phyloP scores from a whole-genome alignment of 306 rosid genomes.

The Alnus glutinosa region DNA sequence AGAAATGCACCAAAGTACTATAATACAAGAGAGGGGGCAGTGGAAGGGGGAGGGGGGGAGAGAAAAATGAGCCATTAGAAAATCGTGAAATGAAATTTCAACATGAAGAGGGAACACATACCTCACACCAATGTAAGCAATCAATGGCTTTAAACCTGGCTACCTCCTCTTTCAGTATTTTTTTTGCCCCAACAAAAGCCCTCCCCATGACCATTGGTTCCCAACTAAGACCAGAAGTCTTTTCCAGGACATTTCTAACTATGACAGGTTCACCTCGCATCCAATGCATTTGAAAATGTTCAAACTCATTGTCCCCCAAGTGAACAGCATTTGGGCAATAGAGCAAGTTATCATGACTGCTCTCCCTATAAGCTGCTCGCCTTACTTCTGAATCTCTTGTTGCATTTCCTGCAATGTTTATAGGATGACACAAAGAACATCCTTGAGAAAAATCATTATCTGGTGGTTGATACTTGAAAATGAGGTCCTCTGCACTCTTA shows the following conservation, averaged over 20 bases:
- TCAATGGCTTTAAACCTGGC: conserved; percentile 30
- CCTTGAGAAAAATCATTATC: conserved; percentile 39
- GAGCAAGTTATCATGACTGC: conserved; percentile 48
- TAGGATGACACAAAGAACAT: conserved; percentile 41
- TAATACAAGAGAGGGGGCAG: background rate
- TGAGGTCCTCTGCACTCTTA: conserved; percentile 40
- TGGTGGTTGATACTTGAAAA: conserved; percentile 43
- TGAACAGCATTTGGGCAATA: conserved; percentile 54
- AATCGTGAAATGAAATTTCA: conserved; percentile 14
- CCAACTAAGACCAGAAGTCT: conserved; percentile 72
- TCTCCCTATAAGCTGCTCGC: conserved; percentile 55
- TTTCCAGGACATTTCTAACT: conserved; percentile 48
- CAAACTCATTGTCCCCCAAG: conserved; percentile 38
- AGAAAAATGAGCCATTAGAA: background rate
- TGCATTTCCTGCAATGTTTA: conserved; percentile 28
- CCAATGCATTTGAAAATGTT: conserved; percentile 69
- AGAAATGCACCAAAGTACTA: background rate
- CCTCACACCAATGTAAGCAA: conserved; percentile 58
- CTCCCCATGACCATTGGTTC: conserved; percentile 79
- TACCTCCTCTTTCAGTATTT: conserved; percentile 8
- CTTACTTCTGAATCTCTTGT: conserved; percentile 35
- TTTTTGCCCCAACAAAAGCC: conserved; percentile 41
- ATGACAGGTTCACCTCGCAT: conserved; percentile 62
- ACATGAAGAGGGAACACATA: conserved; percentile 26
- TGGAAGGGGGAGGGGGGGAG: background rate